Base-by-base conservation (phyloP, 192 early-diverging fungal species). In the Coemansia sp. region DNA sequence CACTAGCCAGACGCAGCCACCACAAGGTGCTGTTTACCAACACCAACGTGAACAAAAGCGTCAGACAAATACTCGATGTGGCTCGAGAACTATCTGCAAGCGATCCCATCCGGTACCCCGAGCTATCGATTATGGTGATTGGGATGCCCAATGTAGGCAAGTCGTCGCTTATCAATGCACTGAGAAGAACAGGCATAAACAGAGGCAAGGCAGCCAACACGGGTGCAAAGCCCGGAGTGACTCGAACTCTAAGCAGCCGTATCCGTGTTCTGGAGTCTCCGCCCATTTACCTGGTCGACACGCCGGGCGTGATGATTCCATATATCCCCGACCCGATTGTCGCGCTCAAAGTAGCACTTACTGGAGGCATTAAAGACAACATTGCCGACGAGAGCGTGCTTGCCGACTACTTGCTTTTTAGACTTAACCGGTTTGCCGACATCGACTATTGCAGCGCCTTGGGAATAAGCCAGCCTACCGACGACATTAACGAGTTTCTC, bases 71-170 rank as follows among this genome's bases (percentile, higher is more conserved):
- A 17, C 62, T 96, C 36, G 74, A 84, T 14, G 67, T 78, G 47
- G 87, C 91, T 0, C 75, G 85, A 9, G 75, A 80, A 55, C 71
- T 82, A 34, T 58, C 66, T 3, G 62, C 56, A 37, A 53, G 51
- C 3, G 73, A 82, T 17, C 79, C 75, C 0, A 56, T 72, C 5
- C 60, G 49, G 55, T 76, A 58, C 41, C 62, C 62, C 30, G 59
- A 76, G 56, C 50, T 66, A 38, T 57, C 64, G 10, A 76, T 93
- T 15, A 88, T 98, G 73, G 82, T 98, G 2, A 88, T 96, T 3
- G 95, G 95, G 5, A 87, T 95, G 83, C 95, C 95, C 5, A 98
- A 98, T 75, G 95, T 98, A 44, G 95, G 95, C 9, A 98, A 98
- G 62, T 93, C 91, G 1, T 88, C 93, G 18, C 55, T 98, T 43